Conservation (phyloP, 345 rosid genomes). For the Eucalyptus polyanthemos region DNA sequence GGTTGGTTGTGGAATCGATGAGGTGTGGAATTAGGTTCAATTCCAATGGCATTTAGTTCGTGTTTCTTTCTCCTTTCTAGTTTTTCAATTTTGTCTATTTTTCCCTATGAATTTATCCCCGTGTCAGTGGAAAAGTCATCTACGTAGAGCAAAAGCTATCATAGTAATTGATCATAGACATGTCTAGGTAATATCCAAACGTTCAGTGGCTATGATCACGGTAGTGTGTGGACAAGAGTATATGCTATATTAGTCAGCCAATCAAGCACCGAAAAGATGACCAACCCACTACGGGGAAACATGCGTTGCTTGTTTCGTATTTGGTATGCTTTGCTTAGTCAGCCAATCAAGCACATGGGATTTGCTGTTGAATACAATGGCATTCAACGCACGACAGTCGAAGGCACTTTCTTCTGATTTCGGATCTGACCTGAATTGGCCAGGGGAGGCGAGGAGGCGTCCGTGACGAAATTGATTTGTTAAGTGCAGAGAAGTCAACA, state of each 20-base stretch:
- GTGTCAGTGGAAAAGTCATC: not conserved
- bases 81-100: not conserved
- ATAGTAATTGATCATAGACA: not conserved
- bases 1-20: not conserved
- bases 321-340: not conserved
- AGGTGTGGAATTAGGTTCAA: not conserved
- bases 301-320: not conserved
- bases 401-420: not conserved
- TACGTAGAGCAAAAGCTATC: not conserved
- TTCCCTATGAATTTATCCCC: not conserved
- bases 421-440: not conserved
- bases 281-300: not conserved
- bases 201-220: not conserved
- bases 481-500: not conserved
- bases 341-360: not conserved
- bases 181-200: not conserved
- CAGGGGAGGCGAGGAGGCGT: not conserved
- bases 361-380: rapidly evolving
- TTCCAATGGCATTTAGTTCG: not conserved
- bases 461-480: not conserved
- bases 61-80: not conserved
- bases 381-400: not conserved
- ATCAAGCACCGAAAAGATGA: not conserved
- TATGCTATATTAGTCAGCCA: not conserved
- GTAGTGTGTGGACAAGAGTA: not conserved